Evolutionary conservation across 2,329 filamentous ascomycete species (phyloP).

Genomic region (Neoscytalidium dimidiatum): DNA sequence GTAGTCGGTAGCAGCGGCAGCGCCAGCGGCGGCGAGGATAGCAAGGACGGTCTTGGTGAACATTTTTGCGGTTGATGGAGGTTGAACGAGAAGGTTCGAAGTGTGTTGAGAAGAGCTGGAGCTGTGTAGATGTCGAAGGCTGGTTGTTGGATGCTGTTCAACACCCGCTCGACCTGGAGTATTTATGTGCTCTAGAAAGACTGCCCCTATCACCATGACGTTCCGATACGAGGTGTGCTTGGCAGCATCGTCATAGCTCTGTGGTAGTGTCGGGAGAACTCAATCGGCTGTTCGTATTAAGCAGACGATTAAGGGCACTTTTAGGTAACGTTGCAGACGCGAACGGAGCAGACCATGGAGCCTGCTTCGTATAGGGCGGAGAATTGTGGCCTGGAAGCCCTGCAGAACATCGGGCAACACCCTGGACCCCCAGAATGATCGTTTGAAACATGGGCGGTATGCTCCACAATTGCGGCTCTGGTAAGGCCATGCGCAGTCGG

Average conservation of each 20-base stretch:
- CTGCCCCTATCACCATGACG: not conserved
- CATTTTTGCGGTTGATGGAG: conserved; percentile 28
- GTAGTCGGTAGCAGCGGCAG: conserved; percentile 37
- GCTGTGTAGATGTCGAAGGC: not conserved
- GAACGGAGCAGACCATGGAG: not conserved
- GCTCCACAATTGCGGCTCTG: conserved; percentile 12
- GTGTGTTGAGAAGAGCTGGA: not conserved
- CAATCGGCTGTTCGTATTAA: not conserved
- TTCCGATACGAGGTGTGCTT: not conserved
- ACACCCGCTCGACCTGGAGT: not conserved
- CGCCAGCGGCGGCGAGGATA: conserved; percentile 30
- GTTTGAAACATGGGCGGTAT: not conserved
- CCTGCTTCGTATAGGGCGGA: not conserved
- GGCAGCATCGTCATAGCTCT: conserved; percentile 5
- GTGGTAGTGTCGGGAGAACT: not conserved
- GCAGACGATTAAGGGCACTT: not conserved
- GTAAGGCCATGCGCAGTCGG: not conserved
- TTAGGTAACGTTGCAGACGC: conserved; percentile 2
- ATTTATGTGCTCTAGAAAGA: not conserved
- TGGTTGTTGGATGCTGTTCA: conserved; percentile 12
- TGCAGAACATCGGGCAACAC: not conserved
- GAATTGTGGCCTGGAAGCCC: not conserved
- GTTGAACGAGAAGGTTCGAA: conserved; percentile 15
- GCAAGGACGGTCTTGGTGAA: conserved; percentile 28
- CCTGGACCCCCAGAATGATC: not conserved